Percentiles rank a stretch among this genome's conserved stretches.
These are phyloP conservation scores for Rhizopogon sp. DNA, from an alignment of 768 basidiomycete species.

Conservation along the genomic window DNA sequence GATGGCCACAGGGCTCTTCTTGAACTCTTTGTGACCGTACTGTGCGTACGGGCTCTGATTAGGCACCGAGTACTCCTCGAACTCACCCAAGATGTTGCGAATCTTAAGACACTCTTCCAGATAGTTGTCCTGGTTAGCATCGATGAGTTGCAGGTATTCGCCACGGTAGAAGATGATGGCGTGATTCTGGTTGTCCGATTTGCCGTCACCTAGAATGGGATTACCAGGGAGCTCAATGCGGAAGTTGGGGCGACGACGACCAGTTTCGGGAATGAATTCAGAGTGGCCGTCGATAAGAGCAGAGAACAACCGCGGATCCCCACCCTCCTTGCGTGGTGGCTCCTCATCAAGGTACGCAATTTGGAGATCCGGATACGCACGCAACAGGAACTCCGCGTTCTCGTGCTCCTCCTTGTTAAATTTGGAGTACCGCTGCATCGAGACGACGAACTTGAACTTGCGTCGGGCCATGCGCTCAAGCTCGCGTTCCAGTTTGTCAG, in stretches of 20 bases:
- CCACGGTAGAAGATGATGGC: slow-evolving; percentile 99
- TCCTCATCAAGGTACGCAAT: slow-evolving; percentile 99
- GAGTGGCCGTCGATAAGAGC: slow-evolving; percentile 97
- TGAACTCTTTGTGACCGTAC: slow-evolving; percentile 86
- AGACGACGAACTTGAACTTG: slow-evolving; percentile 99
- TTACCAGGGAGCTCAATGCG: slow-evolving; percentile 97
- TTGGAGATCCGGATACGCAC: slow-evolving; percentile 97
- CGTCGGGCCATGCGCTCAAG: slow-evolving; percentile 96
- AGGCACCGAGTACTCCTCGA: slow-evolving; percentile 87
- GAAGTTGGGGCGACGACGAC: slow-evolving; percentile 92
- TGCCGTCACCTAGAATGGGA: slow-evolving; percentile 98
- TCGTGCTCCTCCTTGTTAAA: slow-evolving; percentile 99
- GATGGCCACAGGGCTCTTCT: slow-evolving; percentile 87
- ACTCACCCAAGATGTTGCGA: slow-evolving; percentile 95
- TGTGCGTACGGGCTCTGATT: slow-evolving; percentile 89
- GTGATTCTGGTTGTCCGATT: slow-evolving; percentile 99
- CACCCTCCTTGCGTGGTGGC: slow-evolving; percentile 87
- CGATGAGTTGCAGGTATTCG: slow-evolving; percentile 98
- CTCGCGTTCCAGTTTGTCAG: slow-evolving; percentile 93
- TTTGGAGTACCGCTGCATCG: slow-evolving; percentile 99
- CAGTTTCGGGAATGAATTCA: slow-evolving; percentile 87
- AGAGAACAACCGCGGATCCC: slow-evolving; percentile 93
- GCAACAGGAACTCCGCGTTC: slow-evolving; percentile 95
- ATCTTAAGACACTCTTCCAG: slow-evolving; percentile 99
- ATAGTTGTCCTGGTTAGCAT: slow-evolving; percentile 99